A percentile compares a stretch with the other conserved stretches of the same genome.
Evolutionary conservation across 2,329 filamentous ascomycete species (phyloP).

Genomic region (Colletotrichum eremochloae): DNA sequence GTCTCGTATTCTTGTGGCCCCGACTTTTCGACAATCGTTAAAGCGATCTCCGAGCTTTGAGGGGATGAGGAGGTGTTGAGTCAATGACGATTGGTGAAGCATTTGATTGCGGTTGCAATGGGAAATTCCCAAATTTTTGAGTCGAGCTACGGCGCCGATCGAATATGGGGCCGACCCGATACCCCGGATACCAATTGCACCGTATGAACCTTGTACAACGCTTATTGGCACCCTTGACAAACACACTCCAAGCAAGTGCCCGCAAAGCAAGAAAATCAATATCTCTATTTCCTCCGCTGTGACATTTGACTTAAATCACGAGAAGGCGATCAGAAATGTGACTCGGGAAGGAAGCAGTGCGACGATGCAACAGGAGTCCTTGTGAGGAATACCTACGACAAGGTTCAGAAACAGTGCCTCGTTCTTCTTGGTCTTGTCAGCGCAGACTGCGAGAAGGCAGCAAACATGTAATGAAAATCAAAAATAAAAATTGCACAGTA

Average conservation of each 20-base stretch:
- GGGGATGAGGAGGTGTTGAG: not conserved
- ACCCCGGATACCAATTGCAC: not conserved
- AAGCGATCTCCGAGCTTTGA: not conserved
- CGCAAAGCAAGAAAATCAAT: not conserved
- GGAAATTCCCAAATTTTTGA: conserved; percentile 15
- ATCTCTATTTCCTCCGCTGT: not conserved
- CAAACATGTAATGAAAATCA: not conserved
- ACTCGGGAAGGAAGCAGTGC: not conserved
- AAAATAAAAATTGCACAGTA: not conserved
- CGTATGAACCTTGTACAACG: not conserved
- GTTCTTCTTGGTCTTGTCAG: not conserved
- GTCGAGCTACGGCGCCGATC: conserved; percentile 15
- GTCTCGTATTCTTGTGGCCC: not conserved
- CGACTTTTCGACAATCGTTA: not conserved
- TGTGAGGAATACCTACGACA: not conserved
- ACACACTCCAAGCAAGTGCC: not conserved
- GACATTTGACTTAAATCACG: not conserved
- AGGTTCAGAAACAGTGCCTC: not conserved
- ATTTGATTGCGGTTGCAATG: not conserved
- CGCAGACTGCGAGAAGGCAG: not conserved
- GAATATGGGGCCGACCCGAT: conserved; percentile 8
- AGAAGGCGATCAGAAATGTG: not conserved
- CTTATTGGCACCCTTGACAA: not conserved
- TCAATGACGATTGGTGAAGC: conserved; percentile 21
- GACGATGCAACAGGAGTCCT: not conserved